phyloP scores from a whole-genome alignment of 345 rosid genomes.

The Cardiospermum halicacabum region DNA sequence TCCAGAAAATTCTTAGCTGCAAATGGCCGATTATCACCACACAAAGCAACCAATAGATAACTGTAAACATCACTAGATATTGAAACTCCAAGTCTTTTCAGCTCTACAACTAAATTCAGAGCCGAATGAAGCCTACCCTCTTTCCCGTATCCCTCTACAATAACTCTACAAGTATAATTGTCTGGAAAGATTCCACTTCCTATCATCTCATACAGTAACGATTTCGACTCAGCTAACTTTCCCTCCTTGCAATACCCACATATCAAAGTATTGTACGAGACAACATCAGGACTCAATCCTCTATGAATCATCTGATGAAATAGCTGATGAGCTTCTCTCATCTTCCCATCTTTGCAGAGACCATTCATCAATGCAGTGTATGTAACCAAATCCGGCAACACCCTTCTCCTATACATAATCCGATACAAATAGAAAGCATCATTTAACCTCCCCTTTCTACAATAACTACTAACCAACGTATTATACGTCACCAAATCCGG shows the following conservation, averaged over 20 bases:
- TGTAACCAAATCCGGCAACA: conserved; percentile 75
- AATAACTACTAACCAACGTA: conserved; percentile 70
- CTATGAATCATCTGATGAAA: conserved; percentile 64
- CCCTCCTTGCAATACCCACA: conserved; percentile 71
- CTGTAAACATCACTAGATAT: conserved; percentile 46
- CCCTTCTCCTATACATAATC: conserved; percentile 66
- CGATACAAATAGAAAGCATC: conserved; percentile 76
- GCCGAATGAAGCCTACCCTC: conserved; percentile 63
- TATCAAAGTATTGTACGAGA: conserved; percentile 71
- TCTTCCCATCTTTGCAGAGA: conserved; percentile 74
- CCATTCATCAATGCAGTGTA: conserved; percentile 70
- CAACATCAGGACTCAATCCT: conserved; percentile 59
- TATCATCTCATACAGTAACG: conserved; percentile 62
- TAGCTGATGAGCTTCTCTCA: conserved; percentile 79
- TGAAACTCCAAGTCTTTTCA: conserved; percentile 44
- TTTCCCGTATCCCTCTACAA: conserved; percentile 55
- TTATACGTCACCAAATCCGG: conserved; percentile 89
- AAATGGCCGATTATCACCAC: conserved; percentile 64
- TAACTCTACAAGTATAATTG: conserved; percentile 48
- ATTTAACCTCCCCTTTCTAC: conserved; percentile 57
- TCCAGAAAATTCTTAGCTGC: conserved; percentile 73
- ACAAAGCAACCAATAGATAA: conserved; percentile 47
- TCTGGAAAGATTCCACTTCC: conserved; percentile 55
- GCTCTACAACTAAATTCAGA: conserved; percentile 67
- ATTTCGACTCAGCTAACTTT: conserved; percentile 52